A percentile compares a stretch with the other conserved stretches of the same genome.
Evolutionary conservation across 2,329 filamentous ascomycete genomes (phyloP).

Genomic region (Cladorrhinum sp.): DNA sequence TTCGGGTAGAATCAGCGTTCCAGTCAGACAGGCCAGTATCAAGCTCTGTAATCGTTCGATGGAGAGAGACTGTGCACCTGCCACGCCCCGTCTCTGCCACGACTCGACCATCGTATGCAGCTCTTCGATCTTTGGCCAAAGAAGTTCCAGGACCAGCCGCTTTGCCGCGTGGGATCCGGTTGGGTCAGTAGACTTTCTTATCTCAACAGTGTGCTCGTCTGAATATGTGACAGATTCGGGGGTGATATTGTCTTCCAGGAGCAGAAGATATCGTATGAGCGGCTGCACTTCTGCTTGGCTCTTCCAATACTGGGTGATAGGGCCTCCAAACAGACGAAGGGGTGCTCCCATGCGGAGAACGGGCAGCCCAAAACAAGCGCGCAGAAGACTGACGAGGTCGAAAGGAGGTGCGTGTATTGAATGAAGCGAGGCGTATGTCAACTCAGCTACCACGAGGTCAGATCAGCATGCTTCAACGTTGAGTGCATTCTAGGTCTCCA

Average conservation of each 20-base stretch:
- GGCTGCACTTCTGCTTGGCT: constrained; percentile 41
- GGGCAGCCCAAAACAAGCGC: constrained; percentile 60
- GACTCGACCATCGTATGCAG: constrained; percentile 44
- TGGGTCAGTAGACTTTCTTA: constrained; percentile 33
- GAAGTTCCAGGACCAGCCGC: constrained; percentile 52
- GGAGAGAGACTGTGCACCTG: constrained; percentile 49
- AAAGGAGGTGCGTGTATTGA: constrained; percentile 61
- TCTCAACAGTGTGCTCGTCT: constrained; percentile 15
- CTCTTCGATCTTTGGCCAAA: constrained; percentile 52
- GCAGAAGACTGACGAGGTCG: constrained; percentile 67
- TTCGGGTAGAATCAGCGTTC: constrained; percentile 46
- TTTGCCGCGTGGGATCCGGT: constrained; percentile 43
- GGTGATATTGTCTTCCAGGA: constrained; percentile 41
- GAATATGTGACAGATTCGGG: background rate
- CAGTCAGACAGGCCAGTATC: constrained; percentile 46
- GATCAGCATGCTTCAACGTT: too few relatives aligned
- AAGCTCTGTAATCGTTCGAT: constrained; percentile 52
- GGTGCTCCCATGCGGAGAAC: constrained; percentile 32
- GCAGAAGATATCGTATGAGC: constrained; percentile 54
- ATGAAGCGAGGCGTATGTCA: constrained; percentile 62
- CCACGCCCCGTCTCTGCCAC: constrained; percentile 44
- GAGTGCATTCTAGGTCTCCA: too few relatives aligned
- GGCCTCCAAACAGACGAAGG: constrained; percentile 44
- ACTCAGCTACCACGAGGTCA: constrained; percentile 53
- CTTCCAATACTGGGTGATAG: constrained; percentile 48